Evolutionary conservation across 768 basidiomycete genomes (phyloP).

Genomic region (Sarcodon aspratus): DNA sequence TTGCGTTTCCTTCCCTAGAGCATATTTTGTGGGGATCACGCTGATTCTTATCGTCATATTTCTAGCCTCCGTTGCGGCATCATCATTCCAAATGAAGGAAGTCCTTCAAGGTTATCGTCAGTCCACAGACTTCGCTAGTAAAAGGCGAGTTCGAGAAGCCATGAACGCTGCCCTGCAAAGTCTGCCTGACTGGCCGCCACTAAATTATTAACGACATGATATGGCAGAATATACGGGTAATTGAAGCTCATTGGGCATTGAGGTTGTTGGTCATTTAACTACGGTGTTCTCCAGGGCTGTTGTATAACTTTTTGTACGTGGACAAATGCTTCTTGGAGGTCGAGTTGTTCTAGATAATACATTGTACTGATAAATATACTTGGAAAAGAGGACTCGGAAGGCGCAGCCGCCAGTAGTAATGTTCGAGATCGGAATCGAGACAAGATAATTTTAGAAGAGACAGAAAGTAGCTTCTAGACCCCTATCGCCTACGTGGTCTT

Average conservation of each 20-base stretch:
- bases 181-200: slow-evolving; percentile 66
- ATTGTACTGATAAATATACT: background rate
- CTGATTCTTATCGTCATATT: background rate
- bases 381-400: background rate
- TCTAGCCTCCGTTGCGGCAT: slow-evolving; percentile 56
- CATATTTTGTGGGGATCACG: background rate
- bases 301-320: background rate
- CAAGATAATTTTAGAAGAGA: background rate
- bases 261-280: background rate
- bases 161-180: slow-evolving; percentile 63
- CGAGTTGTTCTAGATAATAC: background rate
- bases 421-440: background rate
- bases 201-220: slow-evolving; percentile 6
- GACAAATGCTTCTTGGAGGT: no score
- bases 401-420: background rate
- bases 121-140: slow-evolving; percentile 60
- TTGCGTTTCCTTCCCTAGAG: slow-evolving; percentile 7
- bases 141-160: slow-evolving; percentile 65
- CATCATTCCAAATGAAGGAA: slow-evolving; percentile 67
- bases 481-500: slow-evolving; percentile 19
- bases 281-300: background rate
- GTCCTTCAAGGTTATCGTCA: slow-evolving; percentile 64
- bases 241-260: background rate
- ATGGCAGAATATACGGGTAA: background rate
- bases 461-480: no score